Evolutionary conservation across 306 rosid species (phyloP).

Genomic region (Calophaca sinica): DNA sequence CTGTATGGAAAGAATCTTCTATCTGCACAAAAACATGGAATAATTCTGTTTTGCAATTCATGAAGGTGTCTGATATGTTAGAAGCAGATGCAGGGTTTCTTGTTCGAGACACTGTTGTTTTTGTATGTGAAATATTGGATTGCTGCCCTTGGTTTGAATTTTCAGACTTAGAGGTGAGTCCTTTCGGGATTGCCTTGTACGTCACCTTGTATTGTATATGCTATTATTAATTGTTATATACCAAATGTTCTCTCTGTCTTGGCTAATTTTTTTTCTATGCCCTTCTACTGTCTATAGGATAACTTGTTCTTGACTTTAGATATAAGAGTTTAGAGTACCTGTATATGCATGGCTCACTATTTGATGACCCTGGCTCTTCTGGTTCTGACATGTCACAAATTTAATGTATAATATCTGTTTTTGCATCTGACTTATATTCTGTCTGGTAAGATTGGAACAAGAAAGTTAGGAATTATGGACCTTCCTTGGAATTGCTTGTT

Average conservation of each 20-base stretch:
- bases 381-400: constrained; percentile 18
- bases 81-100: constrained; percentile 99
- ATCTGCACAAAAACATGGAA: constrained; percentile 99
- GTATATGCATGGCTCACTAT: constrained; percentile 35
- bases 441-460: constrained; percentile 45
- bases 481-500: constrained; percentile 48
- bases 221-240: constrained; percentile 35
- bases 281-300: constrained; percentile 25
- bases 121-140: constrained; percentile 97
- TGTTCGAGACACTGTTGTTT: constrained; percentile 92
- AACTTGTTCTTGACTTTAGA: constrained; percentile 41
- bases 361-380: constrained; percentile 39
- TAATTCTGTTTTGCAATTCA: constrained; percentile 98
- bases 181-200: constrained; percentile 41
- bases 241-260: constrained; percentile 27
- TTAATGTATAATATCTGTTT: constrained; percentile 41
- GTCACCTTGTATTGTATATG: constrained; percentile 21
- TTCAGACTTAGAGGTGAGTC: constrained; percentile 94
- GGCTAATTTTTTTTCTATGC: constrained; percentile 29
- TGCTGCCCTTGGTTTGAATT: constrained; percentile 99
- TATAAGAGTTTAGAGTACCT: neutral
- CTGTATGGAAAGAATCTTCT: constrained; percentile 99
- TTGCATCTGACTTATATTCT: constrained; percentile 44
- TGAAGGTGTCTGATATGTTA: constrained; percentile 98
- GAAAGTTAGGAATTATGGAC: constrained; percentile 44